A percentile compares a stretch with the other conserved stretches of the same genome.
Evolutionary conservation across 768 basidiomycete genomes (phyloP).

Genomic region (Mycena belliarum): DNA sequence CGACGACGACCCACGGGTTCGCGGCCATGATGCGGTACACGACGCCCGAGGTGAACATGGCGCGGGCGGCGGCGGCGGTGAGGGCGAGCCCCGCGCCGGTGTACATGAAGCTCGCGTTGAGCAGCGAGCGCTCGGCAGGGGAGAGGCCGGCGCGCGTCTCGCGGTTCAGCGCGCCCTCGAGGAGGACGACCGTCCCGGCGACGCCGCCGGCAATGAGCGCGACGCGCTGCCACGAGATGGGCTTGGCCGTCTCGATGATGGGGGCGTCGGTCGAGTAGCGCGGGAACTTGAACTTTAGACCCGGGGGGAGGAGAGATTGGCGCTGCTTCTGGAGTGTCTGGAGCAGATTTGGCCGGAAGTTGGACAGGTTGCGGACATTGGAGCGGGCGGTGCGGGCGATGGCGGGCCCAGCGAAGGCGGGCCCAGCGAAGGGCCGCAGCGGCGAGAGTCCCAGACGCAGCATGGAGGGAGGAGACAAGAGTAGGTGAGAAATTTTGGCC

Average conservation of each 20-base stretch:
- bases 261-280: slow-evolving; percentile 37
- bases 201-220: slow-evolving; percentile 48
- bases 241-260: slow-evolving; percentile 37
- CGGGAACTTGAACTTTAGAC: slow-evolving; percentile 30
- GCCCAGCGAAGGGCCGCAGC: slow-evolving; percentile 17
- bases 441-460: slow-evolving; percentile 20
- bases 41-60: slow-evolving; percentile 68
- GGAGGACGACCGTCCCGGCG: slow-evolving; percentile 64
- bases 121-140: slow-evolving; percentile 60
- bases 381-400: slow-evolving; percentile 7
- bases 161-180: slow-evolving; percentile 71
- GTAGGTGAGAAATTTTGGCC: not conserved
- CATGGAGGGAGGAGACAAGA: slow-evolving; percentile 5
- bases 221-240: slow-evolving; percentile 32
- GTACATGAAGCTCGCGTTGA: slow-evolving; percentile 81
- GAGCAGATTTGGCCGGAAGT: slow-evolving; percentile 18
- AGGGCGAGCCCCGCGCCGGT: slow-evolving; percentile 78
- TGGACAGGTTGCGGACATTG: slow-evolving; percentile 17
- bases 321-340: slow-evolving; percentile 19
- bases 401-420: slow-evolving; percentile 15
- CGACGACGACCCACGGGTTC: slow-evolving; percentile 86
- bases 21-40: slow-evolving; percentile 78
- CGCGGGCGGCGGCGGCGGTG: slow-evolving; percentile 79
- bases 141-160: slow-evolving; percentile 74
- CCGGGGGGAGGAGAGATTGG: slow-evolving; percentile 1